Evolutionary conservation across 2,329 filamentous ascomycete species (phyloP).

Genomic region (Orbilia quercus): DNA sequence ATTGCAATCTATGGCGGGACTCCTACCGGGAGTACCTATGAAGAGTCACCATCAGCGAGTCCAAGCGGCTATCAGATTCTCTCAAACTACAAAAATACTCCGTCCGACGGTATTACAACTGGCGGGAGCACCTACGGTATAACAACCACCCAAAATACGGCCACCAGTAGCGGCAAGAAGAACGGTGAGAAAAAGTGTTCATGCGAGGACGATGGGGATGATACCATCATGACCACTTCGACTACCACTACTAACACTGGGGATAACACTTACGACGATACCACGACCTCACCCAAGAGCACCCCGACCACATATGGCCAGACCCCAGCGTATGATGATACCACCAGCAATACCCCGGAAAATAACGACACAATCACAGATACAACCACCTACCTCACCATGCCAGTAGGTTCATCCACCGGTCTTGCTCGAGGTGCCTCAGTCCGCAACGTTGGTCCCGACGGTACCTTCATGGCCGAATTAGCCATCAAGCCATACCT

Average conservation of each 20-base stretch:
- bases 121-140: not conserved
- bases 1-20: not conserved
- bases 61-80: slow-evolving; percentile 13
- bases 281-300: not conserved
- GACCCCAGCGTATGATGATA: slow-evolving; percentile 22
- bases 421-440: slow-evolving; percentile 38
- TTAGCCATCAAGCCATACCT: slow-evolving; percentile 42
- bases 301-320: not conserved
- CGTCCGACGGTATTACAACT: not conserved
- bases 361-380: not conserved
- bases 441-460: slow-evolving; percentile 38
- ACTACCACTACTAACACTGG: not conserved
- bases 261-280: too few species aligned
- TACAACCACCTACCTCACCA: slow-evolving; percentile 28
- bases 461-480: slow-evolving; percentile 51
- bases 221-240: slow-evolving; percentile 13
- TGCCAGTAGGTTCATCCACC: slow-evolving; percentile 52
- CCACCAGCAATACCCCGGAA: slow-evolving; percentile 1
- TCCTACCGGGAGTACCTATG: not conserved
- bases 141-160: not conserved
- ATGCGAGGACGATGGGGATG: not conserved
- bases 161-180: not conserved
- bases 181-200: not conserved
- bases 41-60: not conserved
- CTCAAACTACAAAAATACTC: not conserved